phyloP scores from a whole-genome alignment of 805 yeast species.

The Zygosaccharomyces bailii region DNA sequence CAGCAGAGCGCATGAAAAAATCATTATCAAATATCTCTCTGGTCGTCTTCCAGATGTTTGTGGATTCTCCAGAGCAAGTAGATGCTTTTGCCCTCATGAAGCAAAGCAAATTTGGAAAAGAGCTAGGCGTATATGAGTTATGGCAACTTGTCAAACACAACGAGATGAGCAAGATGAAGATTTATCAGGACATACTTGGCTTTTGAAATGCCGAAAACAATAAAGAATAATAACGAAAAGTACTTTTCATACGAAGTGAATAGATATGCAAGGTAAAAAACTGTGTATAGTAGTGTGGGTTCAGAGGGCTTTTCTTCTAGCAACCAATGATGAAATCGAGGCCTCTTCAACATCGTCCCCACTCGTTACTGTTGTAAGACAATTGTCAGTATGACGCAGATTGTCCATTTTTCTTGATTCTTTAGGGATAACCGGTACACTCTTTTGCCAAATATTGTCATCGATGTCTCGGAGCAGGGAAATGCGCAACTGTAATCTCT shows the following conservation, averaged over 20 bases:
- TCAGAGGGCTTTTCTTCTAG: constrained; percentile 4
- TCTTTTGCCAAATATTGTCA: neutral
- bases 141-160: constrained; percentile 20
- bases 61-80: constrained; percentile 27
- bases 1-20: constrained; percentile 42
- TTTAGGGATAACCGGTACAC: neutral
- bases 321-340: neutral
- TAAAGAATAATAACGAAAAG: neutral
- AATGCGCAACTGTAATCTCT: constrained; percentile 35
- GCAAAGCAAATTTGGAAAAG: constrained; percentile 31
- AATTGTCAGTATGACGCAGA: neutral
- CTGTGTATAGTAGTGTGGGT: neutral
- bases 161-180: constrained; percentile 14
- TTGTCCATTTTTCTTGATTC: neutral
- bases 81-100: constrained; percentile 37
- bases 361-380: neutral
- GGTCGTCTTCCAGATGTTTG: constrained; percentile 36
- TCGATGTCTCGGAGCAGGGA: constrained; percentile 7
- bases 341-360: constrained; percentile 1
- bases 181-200: constrained; percentile 16
- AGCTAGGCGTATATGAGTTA: constrained; percentile 24
- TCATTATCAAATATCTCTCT: constrained; percentile 42
- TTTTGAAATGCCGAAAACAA: constrained; percentile 2
- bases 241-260: neutral
- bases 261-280: neutral